Base-by-base conservation (phyloP, 805 yeast genomes). In the Kodamaea restingae region DNA sequence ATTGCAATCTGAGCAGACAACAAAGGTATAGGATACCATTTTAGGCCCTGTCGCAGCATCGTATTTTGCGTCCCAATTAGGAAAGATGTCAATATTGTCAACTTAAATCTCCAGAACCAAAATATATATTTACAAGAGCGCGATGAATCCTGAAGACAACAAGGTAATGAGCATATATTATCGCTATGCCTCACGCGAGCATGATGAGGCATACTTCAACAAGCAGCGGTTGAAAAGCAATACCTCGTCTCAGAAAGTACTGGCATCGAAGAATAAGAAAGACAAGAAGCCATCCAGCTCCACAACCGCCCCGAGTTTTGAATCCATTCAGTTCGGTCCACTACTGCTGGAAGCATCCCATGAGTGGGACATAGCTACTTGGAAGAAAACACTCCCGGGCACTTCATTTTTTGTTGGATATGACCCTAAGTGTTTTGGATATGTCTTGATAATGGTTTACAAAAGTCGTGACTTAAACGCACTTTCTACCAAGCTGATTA, bases 371-470 rank as follows among this genome's bases (percentile, higher is more conserved):
- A 20, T 38, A 17, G 29, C 53, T 2, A 59, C 60, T 29, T 76
- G 82, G 82, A 41, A 51, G 2, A 43, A 58, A 1, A 47, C 76
- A 4, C 64, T 75, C 28, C 64, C 76, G 3, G 50, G 63, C 10
- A 76, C 81, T 4, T 81, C 75, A 0, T 76, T 73, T 47, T 80
- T 75, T 49, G 45, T 60, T 9, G 84, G 81, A 2, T 42, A 52
- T 28, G 87, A 81, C 45, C 29, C 43, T 7, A 47, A 48, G 6
- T 54, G 76, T 7, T 74, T 76, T 36, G 73, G 74, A 1, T 59
- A 70, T 11, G 51, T 78, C 9, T 40, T 73, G 12, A 65, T 73
- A 2, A 65, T 79, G 55, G 69, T 81, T 1, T 80, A 71, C 49
- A 73, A 75, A 70, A 73, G 40, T 48, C 63, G 2, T 59, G 79